Evolutionary conservation across 345 rosid genomes (phyloP), one percentile per base, ranked within the genome.

Genomic region (Gynandropsis gynandra): DNA sequence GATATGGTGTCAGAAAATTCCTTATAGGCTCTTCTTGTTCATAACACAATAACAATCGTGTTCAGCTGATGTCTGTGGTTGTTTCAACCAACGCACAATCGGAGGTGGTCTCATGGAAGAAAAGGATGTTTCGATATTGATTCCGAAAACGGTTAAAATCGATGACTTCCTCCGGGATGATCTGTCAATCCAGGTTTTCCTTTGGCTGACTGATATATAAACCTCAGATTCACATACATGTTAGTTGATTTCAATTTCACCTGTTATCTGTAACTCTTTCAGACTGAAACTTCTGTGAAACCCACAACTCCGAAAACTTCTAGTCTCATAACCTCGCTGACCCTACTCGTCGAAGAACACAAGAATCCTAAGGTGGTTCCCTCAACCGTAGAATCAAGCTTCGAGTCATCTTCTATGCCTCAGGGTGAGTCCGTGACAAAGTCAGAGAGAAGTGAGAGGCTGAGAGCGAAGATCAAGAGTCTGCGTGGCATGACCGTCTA

Each of bases 131-230:
- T 50, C 42, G 0, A 50, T 56, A 1, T 8, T 45, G 42, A 63
- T 56, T 21, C 35, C 68, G 4, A 35, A 45, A 42, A 63, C 49
- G 34, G 35, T 48, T n/a, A 63, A 51, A 51, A 56, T 63, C 11
- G 68, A 64, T 0, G 63, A 43, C 40, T 18, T 64, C 39, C 46
- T 64, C 63, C 42, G 57, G 40, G 68, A 64, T 42, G 68, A 64
- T 49, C 50, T 52, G 14, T 16, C 34, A 29, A 16, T 16, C 17
- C 27, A 64, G 68, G 68, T 56, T 56, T 12, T 36, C n/a, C n/a
- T n/a, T n/a, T n/a, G n/a, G n/a, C n/a, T n/a, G n/a, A n/a, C n/a
- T n/a, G n/a, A n/a, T n/a, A n/a, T n/a, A n/a, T n/a, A n/a, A n/a
- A n/a, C n/a, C n/a, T n/a, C n/a, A n/a, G n/a, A n/a, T n/a, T n/a